Base-by-base conservation (phyloP, 1,284 basidiomycete species). In the Megacollybia platyphylla region DNA sequence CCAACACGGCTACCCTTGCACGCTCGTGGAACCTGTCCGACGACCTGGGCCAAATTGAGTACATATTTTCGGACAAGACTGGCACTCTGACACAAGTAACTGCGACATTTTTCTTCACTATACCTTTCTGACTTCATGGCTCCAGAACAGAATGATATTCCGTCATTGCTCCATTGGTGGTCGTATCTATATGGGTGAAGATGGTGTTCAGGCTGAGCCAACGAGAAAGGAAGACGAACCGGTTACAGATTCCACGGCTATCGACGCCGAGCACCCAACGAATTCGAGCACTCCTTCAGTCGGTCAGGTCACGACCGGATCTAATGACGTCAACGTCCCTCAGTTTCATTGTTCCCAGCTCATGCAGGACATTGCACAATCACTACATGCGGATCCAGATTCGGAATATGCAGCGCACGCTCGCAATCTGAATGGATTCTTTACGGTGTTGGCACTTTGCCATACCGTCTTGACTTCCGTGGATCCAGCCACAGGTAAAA, bases 51-150 rank as follows among this genome's bases (percentile, higher is more conserved):
- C 91, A 96, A 62, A 88, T 96, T 51, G 79, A 94, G 60, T 96
- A 94, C 64, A 83, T 96, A 49, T 92, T 96, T 59, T 89, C 87
- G 18, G 94, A 98, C 69, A 98, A 98, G 68, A 98, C 94, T 0
- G 93, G 94, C 17, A 98, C 94, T 1, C 67, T 97, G 43, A 99
- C 96, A 1, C 83, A 86, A 67, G 81, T 73, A 55, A 8, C 15
- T 34, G 17, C 18, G 17, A 18, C 13, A 36, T 10, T 24, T 9
- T 1, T 18, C 27, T 13, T 38, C 15, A 29, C 7, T 36, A 42
- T 43, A 11, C 43, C 39, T n/a, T 24, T 7, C 7, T 13, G 18
- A 32, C 27, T 40, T 36, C 17, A 46, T 35, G 39, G 35, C 34
- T 32, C 3, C 67, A 97, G 76, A 97, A 98, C 59, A 76, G 79